Evolutionary conservation across 805 yeast species (phyloP), one percentile per base, ranked within the genome.

Genomic region (Suhomyces faveliae): DNA sequence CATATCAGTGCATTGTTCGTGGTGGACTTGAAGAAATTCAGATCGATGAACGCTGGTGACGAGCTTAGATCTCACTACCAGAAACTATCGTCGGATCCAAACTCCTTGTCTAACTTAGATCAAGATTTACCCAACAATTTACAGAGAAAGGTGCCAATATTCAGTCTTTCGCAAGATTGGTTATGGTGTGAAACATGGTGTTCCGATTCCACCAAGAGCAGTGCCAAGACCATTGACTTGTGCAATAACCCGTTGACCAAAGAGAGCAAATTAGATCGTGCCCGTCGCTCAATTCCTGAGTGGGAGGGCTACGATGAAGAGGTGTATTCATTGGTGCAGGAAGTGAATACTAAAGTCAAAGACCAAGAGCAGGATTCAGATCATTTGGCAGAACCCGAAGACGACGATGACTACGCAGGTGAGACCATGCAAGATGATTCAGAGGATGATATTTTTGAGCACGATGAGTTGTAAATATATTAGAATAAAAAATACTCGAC

Each of bases 101-200:
- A 68, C 19, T 90, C 97, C 0, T 70, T 94, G 48, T 77, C 89
- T 9, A 89, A 89, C 58, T 74, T 91, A 50, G 98, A 90, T 61
- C 97, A 92, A 62, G 98, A 94, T 62, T 75, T 92, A 51, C 90
- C 97, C n/a, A 94, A 92, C 65, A 87, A 88, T 60, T 56, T 91
- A 56, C 98, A 94, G 64, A 57, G 72, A 19, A 63, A 66, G 23
- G 64, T 92, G 24, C 85, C 84, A 43, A 89, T 89, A 15, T 78
- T 72, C 58, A 84, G 94, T 7, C 70, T 89, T 39, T 87, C 89
- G 3, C 84, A 84, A 55, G 91, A 87, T 40, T 89, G 96, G 95
- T 69, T 88, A 33, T 89, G 96, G 96, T 89, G 96, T 67, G 96
- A 89, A 60, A 89, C 96, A 0, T 89, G 96, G 96, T 87, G 96